phyloP scores from a whole-genome alignment of 352 stramenopile species.

The Pythium insidiosum region DNA sequence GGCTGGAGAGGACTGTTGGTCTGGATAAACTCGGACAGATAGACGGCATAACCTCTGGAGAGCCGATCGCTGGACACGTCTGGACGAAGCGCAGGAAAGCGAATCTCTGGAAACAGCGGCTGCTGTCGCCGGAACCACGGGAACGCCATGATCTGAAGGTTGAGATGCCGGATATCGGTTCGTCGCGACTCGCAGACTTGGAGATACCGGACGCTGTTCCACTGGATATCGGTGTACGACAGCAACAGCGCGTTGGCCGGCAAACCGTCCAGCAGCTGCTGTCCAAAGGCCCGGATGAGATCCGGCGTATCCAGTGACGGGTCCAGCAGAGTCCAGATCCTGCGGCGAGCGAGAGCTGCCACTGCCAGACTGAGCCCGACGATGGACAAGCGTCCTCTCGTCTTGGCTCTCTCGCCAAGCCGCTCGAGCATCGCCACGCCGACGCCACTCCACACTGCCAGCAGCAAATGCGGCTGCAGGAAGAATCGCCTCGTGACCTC shows the following conservation, averaged over 20 bases:
- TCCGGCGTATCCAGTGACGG: no score
- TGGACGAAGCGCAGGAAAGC: slow-evolving; percentile 24
- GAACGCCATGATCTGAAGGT: slow-evolving; percentile 78
- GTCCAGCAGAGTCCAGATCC: no score
- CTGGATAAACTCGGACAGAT: slow-evolving; percentile 31
- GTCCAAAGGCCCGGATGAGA: slow-evolving; percentile 25
- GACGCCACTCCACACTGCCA: slow-evolving; percentile 74
- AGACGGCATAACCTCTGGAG: slow-evolving; percentile 29
- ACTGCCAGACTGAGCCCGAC: no score
- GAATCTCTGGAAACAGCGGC: slow-evolving; percentile 21
- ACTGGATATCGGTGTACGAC: slow-evolving; percentile 79
- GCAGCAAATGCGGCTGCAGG: slow-evolving; percentile 87
- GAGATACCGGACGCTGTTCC: slow-evolving; percentile 73
- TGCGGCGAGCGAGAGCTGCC: no score
- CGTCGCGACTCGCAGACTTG: slow-evolving; percentile 37
- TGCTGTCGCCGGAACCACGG: slow-evolving; percentile 64
- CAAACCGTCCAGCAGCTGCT: slow-evolving; percentile 33
- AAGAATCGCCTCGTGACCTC: slow-evolving; percentile 87
- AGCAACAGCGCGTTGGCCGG: slow-evolving; percentile 45
- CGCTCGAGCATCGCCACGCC: slow-evolving; percentile 24
- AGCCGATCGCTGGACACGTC: slow-evolving; percentile 27
- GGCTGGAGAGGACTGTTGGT: slow-evolving; percentile 21
- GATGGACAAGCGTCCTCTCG: no score
- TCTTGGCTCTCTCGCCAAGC: not conserved
- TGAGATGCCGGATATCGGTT: slow-evolving; percentile 57